A percentile compares a stretch with the other conserved stretches of the same genome.
phyloP scores from a whole-genome alignment of 1,284 basidiomycete genomes.

The Malassezia arunalokei region DNA sequence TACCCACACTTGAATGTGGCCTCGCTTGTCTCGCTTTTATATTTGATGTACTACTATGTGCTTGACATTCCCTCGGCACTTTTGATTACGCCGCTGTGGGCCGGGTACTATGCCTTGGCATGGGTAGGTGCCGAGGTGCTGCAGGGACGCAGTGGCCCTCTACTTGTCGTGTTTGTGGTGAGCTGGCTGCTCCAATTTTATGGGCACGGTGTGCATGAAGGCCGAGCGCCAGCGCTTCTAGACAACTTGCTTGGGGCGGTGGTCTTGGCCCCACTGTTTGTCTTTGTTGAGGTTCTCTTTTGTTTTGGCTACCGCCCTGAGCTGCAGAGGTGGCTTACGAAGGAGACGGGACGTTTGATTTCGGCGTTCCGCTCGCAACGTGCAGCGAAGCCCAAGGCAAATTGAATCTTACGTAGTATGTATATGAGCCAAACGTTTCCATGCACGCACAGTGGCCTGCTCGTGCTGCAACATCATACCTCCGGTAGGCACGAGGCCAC shows the following conservation, averaged over 20 bases:
- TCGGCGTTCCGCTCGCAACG: constrained; percentile 21
- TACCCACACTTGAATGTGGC: constrained; percentile 10
- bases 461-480: neutral
- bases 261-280: constrained; percentile 37
- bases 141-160: constrained; percentile 19
- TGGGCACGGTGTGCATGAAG: constrained; percentile 35
- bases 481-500: neutral
- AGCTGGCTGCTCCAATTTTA: constrained; percentile 37
- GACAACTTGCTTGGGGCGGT: constrained; percentile 34
- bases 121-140: constrained; percentile 18
- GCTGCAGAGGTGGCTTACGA: constrained; percentile 33
- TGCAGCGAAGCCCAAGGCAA: neutral
- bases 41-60: constrained; percentile 30
- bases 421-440: neutral
- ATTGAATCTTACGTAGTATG: neutral
- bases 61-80: constrained; percentile 24
- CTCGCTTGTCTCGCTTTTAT: constrained; percentile 4
- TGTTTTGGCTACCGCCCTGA: constrained; percentile 30
- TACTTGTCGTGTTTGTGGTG: constrained; percentile 17
- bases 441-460: neutral
- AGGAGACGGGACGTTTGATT: constrained; percentile 24
- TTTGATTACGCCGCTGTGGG: constrained; percentile 27
- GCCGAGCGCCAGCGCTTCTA: constrained; percentile 30
- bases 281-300: constrained; percentile 33
- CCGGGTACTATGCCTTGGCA: constrained; percentile 10